Evolutionary conservation across 2,329 filamentous ascomycete genomes (phyloP), one percentile per base, ranked within the genome.

Genomic region (Sporothrix curviconia): DNA sequence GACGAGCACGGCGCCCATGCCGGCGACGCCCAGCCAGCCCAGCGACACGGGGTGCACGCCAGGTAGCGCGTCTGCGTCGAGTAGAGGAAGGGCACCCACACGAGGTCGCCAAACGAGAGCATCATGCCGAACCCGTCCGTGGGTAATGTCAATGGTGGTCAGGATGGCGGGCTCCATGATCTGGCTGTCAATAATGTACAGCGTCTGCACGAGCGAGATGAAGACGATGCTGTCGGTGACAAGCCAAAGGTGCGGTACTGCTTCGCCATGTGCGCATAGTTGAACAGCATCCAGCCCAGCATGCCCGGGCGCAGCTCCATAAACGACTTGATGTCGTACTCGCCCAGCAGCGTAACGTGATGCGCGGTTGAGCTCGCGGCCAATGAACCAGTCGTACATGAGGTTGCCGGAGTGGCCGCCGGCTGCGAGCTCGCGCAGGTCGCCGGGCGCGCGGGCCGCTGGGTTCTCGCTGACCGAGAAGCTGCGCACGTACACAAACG

Each of bases 321-420:
- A 71, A 86, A 96, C 60, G 86, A 79, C 74, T 96, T 96, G 72
- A 97, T 87, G 68, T 97, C 92, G 51, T 96, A 79, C 65, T 90
- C 87, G 59, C 90, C 90, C 62, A 96, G 79, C 50, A 95, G 70
- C 2, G 91, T 24, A 96, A 74, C 0, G 79, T 83, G 59, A 95
- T 72, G 50, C 92, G 89, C 3, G 92, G 73, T 97, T 97, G 60
- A 97, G 84, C 72, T 97, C 92, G 28, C 92, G 89, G 19, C 92
- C 92, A 63, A 97, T 96, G 74, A 91, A 97, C 84, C 90, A 97
- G 72, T 97, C 92, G 71, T 97, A 96, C 37, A 96, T 73, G 62
- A 90, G 75, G 71, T 95, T 96, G 58, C 91, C 92, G 1, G 84
- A 85, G 67, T 88, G 82, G 15, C 91, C 92, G 43, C 92, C 91